Evolutionary conservation across 495 filamentous ascomycete species (phyloP).

Genomic region (Hypoxylon trugodes): DNA sequence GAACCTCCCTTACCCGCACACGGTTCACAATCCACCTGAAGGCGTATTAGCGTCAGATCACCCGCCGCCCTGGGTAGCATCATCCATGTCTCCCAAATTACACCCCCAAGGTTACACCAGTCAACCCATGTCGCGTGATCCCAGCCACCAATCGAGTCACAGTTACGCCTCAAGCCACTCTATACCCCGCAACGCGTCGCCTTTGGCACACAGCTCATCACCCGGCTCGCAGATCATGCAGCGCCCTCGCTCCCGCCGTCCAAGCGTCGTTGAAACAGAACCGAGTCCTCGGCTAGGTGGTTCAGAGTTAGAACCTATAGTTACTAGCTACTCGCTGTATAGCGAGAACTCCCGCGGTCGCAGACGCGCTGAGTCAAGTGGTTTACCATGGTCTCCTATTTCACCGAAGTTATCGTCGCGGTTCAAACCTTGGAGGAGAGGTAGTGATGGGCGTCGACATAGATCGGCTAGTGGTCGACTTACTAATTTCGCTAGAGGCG

Average conservation of each 20-base stretch:
- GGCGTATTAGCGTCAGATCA: constrained; percentile 20
- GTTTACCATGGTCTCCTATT: neutral
- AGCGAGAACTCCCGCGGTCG: constrained; percentile 29
- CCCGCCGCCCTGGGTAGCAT: constrained; percentile 38
- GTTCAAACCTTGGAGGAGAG: constrained; percentile 22
- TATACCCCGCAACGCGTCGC: constrained; percentile 11
- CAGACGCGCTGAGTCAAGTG: constrained; percentile 17
- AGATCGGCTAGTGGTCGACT: constrained; percentile 16
- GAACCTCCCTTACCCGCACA: constrained; percentile 40
- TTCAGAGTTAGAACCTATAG: constrained; percentile 43
- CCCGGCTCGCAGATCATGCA: constrained; percentile 42
- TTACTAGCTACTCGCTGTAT: constrained; percentile 52
- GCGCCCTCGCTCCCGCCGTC: constrained; percentile 41
- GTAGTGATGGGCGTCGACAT: constrained; percentile 16
- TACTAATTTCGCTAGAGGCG: neutral
- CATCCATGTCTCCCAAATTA: constrained; percentile 28
- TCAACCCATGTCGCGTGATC: constrained; percentile 65
- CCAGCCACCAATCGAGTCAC: constrained; percentile 48
- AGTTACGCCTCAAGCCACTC: constrained; percentile 37
- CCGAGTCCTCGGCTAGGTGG: constrained; percentile 49
- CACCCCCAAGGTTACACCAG: constrained; percentile 58
- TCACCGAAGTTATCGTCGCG: constrained; percentile 21
- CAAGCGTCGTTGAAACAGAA: constrained; percentile 54
- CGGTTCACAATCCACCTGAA: constrained; percentile 23
- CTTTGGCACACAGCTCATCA: constrained; percentile 32